Percentiles rank a stretch among this genome's conserved stretches.
These are phyloP conservation scores for Saccharomyces hybrid DNA, from an alignment of 1,139 yeast genomes.

Conservation along the genomic window DNA sequence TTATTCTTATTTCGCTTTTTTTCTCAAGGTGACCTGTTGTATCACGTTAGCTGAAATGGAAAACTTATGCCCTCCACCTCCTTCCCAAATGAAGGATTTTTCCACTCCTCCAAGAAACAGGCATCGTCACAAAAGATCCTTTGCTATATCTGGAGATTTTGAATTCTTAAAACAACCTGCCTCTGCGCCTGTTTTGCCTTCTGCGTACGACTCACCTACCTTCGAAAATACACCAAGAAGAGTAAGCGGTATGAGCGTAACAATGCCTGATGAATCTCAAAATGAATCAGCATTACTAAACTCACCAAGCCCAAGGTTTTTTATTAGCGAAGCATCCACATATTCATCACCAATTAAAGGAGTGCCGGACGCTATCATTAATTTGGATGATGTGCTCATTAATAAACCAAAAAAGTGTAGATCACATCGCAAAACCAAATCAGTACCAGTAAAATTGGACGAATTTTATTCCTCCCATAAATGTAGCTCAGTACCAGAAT, in stretches of 20 bases:
- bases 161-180: conserved; percentile 33
- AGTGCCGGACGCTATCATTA: conserved; percentile 57
- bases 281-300: background rate
- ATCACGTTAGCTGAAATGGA: background rate
- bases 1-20: background rate
- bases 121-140: conserved; percentile 62
- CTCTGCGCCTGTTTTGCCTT: conserved; percentile 4
- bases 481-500: conserved; percentile 1
- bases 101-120: conserved; percentile 33
- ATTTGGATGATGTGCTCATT: conserved; percentile 48
- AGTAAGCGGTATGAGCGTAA: background rate
- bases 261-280: conserved; percentile 1
- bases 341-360: conserved; percentile 30
- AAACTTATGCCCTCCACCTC: background rate
- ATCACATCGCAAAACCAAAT: conserved; percentile 40
- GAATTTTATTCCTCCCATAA: conserved; percentile 8
- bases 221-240: background rate
- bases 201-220: background rate
- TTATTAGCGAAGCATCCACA: conserved; percentile 28
- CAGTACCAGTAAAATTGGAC: conserved; percentile 40
- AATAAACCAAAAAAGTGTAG: conserved; percentile 25
- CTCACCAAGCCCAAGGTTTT: conserved; percentile 26
- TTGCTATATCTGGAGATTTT: conserved; percentile 68
- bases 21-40: background rate
- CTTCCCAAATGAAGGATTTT: background rate